Base-by-base conservation (phyloP, 495 filamentous ascomycete genomes). In the Hypoxylon lenormandii region DNA sequence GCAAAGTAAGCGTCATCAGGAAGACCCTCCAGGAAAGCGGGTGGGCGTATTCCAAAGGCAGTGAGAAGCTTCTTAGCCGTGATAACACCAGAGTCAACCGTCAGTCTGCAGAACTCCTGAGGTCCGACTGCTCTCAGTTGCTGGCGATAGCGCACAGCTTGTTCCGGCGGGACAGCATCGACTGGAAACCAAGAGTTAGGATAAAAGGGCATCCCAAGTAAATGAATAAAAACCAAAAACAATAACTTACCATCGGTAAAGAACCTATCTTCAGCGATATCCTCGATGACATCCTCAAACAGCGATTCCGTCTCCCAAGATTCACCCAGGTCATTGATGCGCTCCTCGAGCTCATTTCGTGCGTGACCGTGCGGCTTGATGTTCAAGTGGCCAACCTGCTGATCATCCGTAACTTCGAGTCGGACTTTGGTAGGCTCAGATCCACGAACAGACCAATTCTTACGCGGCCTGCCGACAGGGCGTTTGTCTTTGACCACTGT, bases 21-120 rank as follows among this genome's bases (percentile, higher is more conserved):
- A 37, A 86, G 82, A 21, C 88, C 91, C 19, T 94, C 90, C 18
- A 96, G 81, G 75, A 92, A 94, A 26, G 81, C 78, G 15, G 93
- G 93, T 51, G 90, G 90, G 28, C 85, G 77, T 62, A 97, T 88
- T 49, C 91, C 90, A 80, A 98, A 98, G n/a, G 94, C 95, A 5
- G 92, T 95, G 65, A 93, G 88, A 18, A 98, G 81, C 77, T 92
- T 95, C 79, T 90, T 91, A 19, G 90, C 92, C 1, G 90, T 87
- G 62, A 94, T 86, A 22, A 80, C 80, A 12, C 87, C 87, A 21
- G 84, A 81, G 37, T 87, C 86, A 57, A 97, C 84, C 10, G 91
- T 93, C 60, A 88, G 83, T 61, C 86, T 81, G 57, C 92, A 83
- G 77, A 97, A 97, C 13, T 87, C 83, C 47, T 88, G 86, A 46